Conservation (phyloP, 2,329 filamentous ascomycete species). For the Penicillium paneum region DNA sequence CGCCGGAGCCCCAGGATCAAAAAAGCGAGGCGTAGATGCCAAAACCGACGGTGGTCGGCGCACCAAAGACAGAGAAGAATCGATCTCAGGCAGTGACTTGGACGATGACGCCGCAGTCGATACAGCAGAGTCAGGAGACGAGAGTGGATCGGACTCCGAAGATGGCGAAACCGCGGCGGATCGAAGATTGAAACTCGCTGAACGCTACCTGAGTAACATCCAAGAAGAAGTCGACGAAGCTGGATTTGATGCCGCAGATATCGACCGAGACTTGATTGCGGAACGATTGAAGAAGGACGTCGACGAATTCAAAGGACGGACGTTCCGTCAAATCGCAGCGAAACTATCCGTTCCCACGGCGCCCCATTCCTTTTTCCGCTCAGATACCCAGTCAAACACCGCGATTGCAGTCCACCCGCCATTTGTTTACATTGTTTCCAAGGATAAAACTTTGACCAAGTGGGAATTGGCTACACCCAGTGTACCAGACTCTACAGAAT, state of each 20-base stretch:
- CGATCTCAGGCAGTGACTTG: slow-evolving; percentile 80
- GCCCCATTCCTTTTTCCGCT: slow-evolving; percentile 69
- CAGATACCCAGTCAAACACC: slow-evolving; percentile 74
- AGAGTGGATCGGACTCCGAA: slow-evolving; percentile 67
- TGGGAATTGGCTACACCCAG: slow-evolving; percentile 69
- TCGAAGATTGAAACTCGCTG: slow-evolving; percentile 78
- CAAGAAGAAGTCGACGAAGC: slow-evolving; percentile 75
- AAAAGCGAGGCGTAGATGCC: slow-evolving; percentile 44
- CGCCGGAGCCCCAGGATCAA: slow-evolving; percentile 42
- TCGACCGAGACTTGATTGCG: slow-evolving; percentile 88
- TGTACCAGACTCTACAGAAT: slow-evolving; percentile 36
- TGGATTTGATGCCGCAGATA: slow-evolving; percentile 90
- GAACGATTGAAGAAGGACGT: slow-evolving; percentile 88
- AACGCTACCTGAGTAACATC: slow-evolving; percentile 89
- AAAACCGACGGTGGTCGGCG: slow-evolving; percentile 40
- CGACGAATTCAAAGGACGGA: slow-evolving; percentile 81
- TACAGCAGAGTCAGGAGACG: slow-evolving; percentile 47
- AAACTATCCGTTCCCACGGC: slow-evolving; percentile 68
- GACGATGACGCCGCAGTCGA: slow-evolving; percentile 55
- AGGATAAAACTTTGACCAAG: slow-evolving; percentile 80
- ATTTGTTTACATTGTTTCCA: slow-evolving; percentile 83
- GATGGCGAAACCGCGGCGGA: slow-evolving; percentile 82
- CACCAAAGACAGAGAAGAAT: slow-evolving; percentile 62
- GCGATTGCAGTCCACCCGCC: slow-evolving; percentile 75
- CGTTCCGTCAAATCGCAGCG: slow-evolving; percentile 76